Evolutionary conservation across 2,329 filamentous ascomycete genomes (phyloP).

Genomic region (Biscogniauxia marginata): DNA sequence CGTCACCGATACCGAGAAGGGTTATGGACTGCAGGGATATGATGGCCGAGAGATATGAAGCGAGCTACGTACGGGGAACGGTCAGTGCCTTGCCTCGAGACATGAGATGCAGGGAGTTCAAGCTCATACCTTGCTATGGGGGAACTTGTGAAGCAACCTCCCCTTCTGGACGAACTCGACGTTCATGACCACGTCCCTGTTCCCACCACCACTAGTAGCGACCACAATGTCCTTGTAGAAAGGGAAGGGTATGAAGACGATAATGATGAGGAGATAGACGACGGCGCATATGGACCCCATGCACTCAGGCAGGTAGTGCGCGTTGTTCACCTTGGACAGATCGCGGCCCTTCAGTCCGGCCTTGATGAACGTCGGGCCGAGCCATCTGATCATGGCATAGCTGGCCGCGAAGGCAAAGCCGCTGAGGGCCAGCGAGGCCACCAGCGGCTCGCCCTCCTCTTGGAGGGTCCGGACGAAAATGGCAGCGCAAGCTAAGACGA

Average conservation of each 20-base stretch:
- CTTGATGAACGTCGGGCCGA: slow-evolving; percentile 83
- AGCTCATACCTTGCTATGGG: slow-evolving; percentile 77
- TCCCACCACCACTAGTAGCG: slow-evolving; percentile 89
- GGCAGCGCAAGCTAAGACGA: slow-evolving; percentile 68
- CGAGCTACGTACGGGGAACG: slow-evolving; percentile 58
- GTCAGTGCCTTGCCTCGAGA: no score
- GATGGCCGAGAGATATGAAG: slow-evolving; percentile 91
- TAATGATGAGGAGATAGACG: slow-evolving; percentile 85
- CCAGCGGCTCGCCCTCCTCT: slow-evolving; percentile 78
- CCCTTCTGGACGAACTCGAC: slow-evolving; percentile 74
- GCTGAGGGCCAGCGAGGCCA: slow-evolving; percentile 85
- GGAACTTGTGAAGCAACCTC: slow-evolving; percentile 85
- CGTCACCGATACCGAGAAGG: slow-evolving; percentile 89
- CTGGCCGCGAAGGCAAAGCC: slow-evolving; percentile 77
- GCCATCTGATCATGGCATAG: slow-evolving; percentile 89
- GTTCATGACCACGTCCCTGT: slow-evolving; percentile 79
- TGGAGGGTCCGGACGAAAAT: slow-evolving; percentile 79
- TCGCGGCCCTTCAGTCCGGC: slow-evolving; percentile 89
- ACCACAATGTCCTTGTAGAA: slow-evolving; percentile 98
- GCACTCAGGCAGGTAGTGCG: slow-evolving; percentile 72
- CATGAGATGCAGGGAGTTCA: no score
- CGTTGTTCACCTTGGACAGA: slow-evolving; percentile 67
- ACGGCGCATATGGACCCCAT: slow-evolving; percentile 94
- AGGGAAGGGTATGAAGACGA: slow-evolving; percentile 91
- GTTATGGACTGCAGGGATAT: slow-evolving; percentile 89